phyloP scores from a whole-genome alignment of 2,329 filamentous ascomycete species.

The Alternaria atra region DNA sequence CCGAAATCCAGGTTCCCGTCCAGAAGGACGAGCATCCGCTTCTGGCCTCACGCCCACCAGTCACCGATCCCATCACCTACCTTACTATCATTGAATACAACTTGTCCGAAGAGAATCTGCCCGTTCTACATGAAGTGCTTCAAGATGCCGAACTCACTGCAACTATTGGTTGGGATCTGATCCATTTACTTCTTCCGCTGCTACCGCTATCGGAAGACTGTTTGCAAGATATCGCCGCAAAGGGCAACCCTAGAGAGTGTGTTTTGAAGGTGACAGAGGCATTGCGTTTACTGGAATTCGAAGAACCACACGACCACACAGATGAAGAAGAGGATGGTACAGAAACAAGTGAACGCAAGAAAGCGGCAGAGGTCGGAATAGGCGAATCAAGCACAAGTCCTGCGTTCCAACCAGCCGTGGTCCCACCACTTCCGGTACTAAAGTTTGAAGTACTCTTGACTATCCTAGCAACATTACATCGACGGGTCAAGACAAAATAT shows the following conservation, averaged over 20 bases:
- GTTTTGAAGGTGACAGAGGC: slow-evolving; percentile 82
- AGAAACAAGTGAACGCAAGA: slow-evolving; percentile 18
- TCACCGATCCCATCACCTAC: slow-evolving; percentile 77
- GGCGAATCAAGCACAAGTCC: slow-evolving; percentile 46
- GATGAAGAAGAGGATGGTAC: slow-evolving; percentile 51
- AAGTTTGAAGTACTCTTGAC: slow-evolving; percentile 75
- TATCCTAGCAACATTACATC: slow-evolving; percentile 77
- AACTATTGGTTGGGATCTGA: slow-evolving; percentile 85
- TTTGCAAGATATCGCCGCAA: slow-evolving; percentile 75
- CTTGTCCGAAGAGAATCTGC: slow-evolving; percentile 71
- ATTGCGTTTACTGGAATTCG: slow-evolving; percentile 67
- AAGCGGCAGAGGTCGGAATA: slow-evolving; percentile 34
- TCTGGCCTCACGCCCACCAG: slow-evolving; percentile 66
- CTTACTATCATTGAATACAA: slow-evolving; percentile 80
- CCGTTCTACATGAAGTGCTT: slow-evolving; percentile 72
- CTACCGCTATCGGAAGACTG: slow-evolving; percentile 73
- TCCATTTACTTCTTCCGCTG: slow-evolving; percentile 75
- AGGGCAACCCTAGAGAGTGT: slow-evolving; percentile 83
- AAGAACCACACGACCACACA: slow-evolving; percentile 63
- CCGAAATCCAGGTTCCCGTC: slow-evolving; percentile 38
- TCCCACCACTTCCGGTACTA: slow-evolving; percentile 54
- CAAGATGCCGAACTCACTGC: slow-evolving; percentile 73
- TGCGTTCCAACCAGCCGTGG: slow-evolving; percentile 29
- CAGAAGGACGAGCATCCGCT: slow-evolving; percentile 57
- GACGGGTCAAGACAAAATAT: slow-evolving; percentile 77